Conservation (phyloP, 768 basidiomycete species). For the Dendrothele bispora region DNA sequence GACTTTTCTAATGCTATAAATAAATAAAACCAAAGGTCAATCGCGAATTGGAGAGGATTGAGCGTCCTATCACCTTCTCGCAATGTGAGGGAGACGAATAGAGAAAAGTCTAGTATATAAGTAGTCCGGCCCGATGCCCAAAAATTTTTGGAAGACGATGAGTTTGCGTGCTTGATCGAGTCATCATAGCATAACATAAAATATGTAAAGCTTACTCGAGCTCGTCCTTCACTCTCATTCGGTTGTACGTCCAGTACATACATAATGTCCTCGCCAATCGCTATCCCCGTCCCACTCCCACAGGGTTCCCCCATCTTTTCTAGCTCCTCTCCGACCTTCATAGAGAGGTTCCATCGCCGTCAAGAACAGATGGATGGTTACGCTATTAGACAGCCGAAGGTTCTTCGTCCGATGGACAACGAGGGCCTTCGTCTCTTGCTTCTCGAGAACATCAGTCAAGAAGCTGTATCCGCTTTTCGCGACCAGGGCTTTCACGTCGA, state of each 20-base stretch:
- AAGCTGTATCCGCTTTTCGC: constrained; percentile 80
- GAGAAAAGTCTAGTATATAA: too few relatives aligned
- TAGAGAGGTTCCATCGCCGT: constrained; percentile 44
- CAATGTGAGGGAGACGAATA: too few relatives aligned
- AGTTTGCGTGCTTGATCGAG: background rate
- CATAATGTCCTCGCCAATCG: constrained; percentile 50
- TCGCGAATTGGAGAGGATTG: too few relatives aligned
- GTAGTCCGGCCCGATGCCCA: too few relatives aligned
- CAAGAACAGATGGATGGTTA: constrained; percentile 28
- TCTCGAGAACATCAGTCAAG: constrained; percentile 93
- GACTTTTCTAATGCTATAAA: too few relatives aligned
- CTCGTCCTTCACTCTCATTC: too few relatives aligned
- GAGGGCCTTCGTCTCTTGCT: constrained; percentile 80
- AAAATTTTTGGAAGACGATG: too few relatives aligned
- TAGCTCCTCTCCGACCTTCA: constrained; percentile 42
- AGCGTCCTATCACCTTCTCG: too few relatives aligned
- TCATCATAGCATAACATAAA: background rate
- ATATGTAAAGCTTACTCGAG: too few relatives aligned
- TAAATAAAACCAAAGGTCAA: too few relatives aligned
- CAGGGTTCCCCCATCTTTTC: constrained; percentile 55
- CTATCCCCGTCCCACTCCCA: constrained; percentile 35
- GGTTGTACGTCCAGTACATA: constrained; percentile 11
- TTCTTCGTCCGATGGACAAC: constrained; percentile 82
- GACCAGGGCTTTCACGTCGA: constrained; percentile 91
- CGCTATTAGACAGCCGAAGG: constrained; percentile 55